These are phyloP conservation scores for Daldinia sp. DNA, from an alignment of 2,329 filamentous ascomycete species.

Conservation along the genomic window DNA sequence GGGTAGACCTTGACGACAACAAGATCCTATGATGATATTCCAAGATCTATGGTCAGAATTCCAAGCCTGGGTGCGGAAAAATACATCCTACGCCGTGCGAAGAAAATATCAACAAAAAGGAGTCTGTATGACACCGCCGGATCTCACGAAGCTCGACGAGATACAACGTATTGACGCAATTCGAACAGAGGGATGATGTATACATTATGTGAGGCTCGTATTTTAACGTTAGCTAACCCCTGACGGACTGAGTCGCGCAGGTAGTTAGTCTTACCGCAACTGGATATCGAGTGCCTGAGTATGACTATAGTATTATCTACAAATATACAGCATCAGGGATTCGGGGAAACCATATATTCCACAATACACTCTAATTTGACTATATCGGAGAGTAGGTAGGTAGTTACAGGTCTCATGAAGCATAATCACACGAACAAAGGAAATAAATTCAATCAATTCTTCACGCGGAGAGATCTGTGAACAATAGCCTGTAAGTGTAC, in stretches of 20 bases:
- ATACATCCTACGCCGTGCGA: neutral
- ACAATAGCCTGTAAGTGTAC: neutral
- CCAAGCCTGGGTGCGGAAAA: neutral
- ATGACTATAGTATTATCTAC: neutral
- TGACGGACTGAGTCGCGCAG: conserved; percentile 17
- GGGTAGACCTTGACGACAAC: neutral
- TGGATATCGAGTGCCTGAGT: neutral
- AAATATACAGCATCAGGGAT: neutral
- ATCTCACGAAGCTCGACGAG: neutral
- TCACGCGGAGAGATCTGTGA: neutral
- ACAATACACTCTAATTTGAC: neutral
- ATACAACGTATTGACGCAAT: conserved; percentile 26
- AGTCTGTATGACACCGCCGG: neutral
- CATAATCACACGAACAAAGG: neutral
- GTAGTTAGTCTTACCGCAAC: neutral
- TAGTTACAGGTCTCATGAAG: too few species aligned
- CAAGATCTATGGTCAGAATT: neutral
- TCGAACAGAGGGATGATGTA: conserved; percentile 24
- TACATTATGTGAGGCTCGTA: conserved; percentile 26
- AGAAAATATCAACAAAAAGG: neutral
- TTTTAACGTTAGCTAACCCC: conserved; percentile 21
- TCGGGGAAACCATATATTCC: neutral
- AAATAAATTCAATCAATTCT: neutral
- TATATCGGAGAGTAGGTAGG: neutral
- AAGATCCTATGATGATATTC: neutral